Percentiles rank a stretch among this genome's conserved stretches.
These are phyloP conservation scores for Aureobasidium sp. DNA, from an alignment of 2,329 filamentous ascomycete genomes.

Conservation along the genomic window DNA sequence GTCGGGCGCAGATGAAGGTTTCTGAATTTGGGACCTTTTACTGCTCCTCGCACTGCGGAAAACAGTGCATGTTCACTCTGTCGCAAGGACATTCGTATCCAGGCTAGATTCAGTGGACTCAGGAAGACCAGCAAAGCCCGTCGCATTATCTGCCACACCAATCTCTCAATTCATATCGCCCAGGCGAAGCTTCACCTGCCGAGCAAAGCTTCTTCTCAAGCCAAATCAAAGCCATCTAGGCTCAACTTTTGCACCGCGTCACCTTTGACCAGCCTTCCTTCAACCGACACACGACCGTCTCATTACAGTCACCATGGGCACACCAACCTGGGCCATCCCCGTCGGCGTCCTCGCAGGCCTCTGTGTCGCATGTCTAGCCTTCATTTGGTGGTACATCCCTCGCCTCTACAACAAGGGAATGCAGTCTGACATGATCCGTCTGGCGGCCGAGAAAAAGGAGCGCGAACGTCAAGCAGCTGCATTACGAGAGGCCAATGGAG, in stretches of 20 bases:
- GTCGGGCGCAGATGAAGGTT: not conserved
- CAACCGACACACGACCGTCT: not conserved
- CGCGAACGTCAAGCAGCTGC: not conserved
- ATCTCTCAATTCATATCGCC: not conserved
- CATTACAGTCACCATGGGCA: slow-evolving; percentile 17
- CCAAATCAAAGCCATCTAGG: not conserved
- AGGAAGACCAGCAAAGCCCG: not conserved
- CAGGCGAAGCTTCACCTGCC: not conserved
- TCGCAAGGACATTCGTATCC: not conserved
- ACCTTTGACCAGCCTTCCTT: not conserved
- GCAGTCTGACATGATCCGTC: slow-evolving; percentile 18
- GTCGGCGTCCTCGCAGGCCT: slow-evolving; percentile 24
- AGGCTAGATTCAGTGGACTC: not conserved
- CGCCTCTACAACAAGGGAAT: slow-evolving; percentile 22
- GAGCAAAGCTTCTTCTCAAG: not conserved
- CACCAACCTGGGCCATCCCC: slow-evolving; percentile 22
- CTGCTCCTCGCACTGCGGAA: not conserved
- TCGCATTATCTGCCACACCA: not conserved
- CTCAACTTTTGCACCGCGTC: not conserved
- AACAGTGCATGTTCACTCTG: not conserved
- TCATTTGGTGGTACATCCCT: slow-evolving; percentile 28
- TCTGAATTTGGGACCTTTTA: not conserved
- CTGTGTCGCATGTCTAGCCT: slow-evolving; percentile 20
- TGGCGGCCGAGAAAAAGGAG: slow-evolving; percentile 17
- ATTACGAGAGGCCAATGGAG: not conserved